A percentile compares a stretch with the other conserved stretches of the same genome.
These are phyloP conservation scores for Aspergillus pseudonomiae DNA, from an alignment of 2,329 filamentous ascomycete species.

Conservation along the genomic window DNA sequence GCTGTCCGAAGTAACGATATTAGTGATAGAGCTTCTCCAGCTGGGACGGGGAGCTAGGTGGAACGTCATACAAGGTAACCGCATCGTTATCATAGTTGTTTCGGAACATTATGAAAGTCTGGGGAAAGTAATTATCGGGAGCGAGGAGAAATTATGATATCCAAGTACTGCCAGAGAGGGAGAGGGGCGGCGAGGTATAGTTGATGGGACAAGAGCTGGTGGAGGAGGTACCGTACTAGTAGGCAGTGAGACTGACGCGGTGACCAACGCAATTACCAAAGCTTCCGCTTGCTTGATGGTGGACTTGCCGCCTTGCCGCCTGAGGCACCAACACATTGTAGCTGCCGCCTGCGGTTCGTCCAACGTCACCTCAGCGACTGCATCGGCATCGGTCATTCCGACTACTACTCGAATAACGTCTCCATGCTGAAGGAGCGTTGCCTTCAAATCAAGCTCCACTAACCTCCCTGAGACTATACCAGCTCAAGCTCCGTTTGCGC, in stretches of 20 bases:
- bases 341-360: slow-evolving; percentile 21
- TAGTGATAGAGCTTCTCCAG: slow-evolving; percentile 16
- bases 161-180: slow-evolving; percentile 14
- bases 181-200: slow-evolving; percentile 8
- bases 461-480: slow-evolving; percentile 1
- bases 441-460: not conserved
- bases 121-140: slow-evolving; percentile 1
- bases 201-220: slow-evolving; percentile 5
- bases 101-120: slow-evolving; percentile 74
- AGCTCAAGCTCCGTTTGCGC: slow-evolving; percentile 8
- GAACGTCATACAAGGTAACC: slow-evolving; percentile 81
- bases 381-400: slow-evolving; percentile 6
- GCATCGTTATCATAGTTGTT: slow-evolving; percentile 99
- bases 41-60: slow-evolving; percentile 42
- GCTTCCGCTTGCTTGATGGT: slow-evolving; percentile 16
- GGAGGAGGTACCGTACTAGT: slow-evolving; percentile 7
- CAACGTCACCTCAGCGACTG: slow-evolving; percentile 31
- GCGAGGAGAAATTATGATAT: slow-evolving; percentile 11
- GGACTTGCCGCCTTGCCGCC: slow-evolving; percentile 16
- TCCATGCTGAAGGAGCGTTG: slow-evolving; percentile 14
- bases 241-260: slow-evolving; percentile 42
- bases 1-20: slow-evolving; percentile 53
- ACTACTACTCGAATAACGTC: slow-evolving; percentile 1
- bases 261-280: slow-evolving; percentile 20
- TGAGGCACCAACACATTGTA: slow-evolving; percentile 18